A percentile compares a stretch with the other conserved stretches of the same genome.
phyloP scores from a whole-genome alignment of 2,329 filamentous ascomycete genomes.

The Phialemonium atrogriseum region DNA sequence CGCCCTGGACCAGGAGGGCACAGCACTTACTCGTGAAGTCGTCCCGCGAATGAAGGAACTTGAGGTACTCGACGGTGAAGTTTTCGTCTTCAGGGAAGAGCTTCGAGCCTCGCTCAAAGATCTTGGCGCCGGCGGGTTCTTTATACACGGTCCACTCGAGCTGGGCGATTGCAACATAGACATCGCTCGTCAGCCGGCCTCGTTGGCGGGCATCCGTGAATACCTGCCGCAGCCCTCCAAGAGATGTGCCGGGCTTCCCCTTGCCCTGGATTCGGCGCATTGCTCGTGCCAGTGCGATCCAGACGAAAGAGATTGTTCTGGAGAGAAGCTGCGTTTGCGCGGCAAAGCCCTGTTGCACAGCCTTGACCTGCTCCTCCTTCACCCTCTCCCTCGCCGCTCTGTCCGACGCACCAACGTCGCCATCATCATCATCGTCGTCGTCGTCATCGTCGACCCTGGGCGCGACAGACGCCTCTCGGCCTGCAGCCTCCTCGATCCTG shows the following conservation, averaged over 20 bases:
- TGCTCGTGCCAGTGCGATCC: conserved; percentile 89
- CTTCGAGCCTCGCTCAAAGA: conserved; percentile 89
- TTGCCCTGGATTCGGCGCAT: conserved; percentile 93
- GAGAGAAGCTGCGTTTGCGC: conserved; percentile 69
- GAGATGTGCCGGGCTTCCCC: conserved; percentile 48
- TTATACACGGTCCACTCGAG: conserved; percentile 97
- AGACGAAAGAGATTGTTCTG: conserved; percentile 81
- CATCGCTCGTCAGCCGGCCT: conserved; percentile 84
- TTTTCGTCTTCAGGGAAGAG: conserved; percentile 89
- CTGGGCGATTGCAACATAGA: conserved; percentile 87
- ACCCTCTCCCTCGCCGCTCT: conserved; percentile 38
- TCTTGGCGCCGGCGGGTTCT: conserved; percentile 84
- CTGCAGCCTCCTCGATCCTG: conserved; percentile 44
- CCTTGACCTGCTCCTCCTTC: conserved; percentile 55
- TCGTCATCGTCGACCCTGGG: conserved; percentile 9
- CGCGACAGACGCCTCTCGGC: conserved; percentile 23
- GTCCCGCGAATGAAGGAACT: conserved; percentile 85
- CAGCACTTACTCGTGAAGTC: conserved; percentile 76
- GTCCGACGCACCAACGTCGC: conserved; percentile 37
- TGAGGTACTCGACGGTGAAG: conserved; percentile 92
- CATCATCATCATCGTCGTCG: conserved; percentile 38
- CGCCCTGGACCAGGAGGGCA: too few relatives aligned
- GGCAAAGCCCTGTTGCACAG: conserved; percentile 58
- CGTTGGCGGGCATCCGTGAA: conserved; percentile 83
- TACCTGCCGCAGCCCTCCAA: conserved; percentile 70